Evolutionary conservation across 73 alveolate species (phyloP).

Genomic region (Stentor roeselii): DNA sequence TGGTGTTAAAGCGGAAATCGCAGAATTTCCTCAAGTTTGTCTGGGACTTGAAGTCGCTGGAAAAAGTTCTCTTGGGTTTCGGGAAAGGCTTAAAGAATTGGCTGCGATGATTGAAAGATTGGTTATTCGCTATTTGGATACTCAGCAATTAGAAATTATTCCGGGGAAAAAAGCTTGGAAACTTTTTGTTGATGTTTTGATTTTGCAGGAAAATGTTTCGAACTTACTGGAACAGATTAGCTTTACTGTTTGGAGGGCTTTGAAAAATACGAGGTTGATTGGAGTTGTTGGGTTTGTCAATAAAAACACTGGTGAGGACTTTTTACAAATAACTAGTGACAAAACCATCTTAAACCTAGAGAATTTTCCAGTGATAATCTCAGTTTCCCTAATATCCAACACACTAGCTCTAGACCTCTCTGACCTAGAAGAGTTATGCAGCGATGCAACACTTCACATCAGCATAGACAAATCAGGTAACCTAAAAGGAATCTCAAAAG

Average conservation of each 20-base stretch:
- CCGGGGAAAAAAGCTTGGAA: conserved; percentile 13
- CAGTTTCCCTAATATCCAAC: neutral
- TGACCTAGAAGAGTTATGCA: neutral
- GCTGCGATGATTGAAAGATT: neutral
- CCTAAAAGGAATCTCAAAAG: conserved; percentile 1
- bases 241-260: neutral
- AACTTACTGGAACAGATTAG: conserved; percentile 16
- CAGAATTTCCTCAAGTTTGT: neutral
- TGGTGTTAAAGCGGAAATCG: conserved; percentile 2
- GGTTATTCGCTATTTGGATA: neutral
- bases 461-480: neutral
- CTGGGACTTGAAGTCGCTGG: conserved; percentile 5
- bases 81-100: neutral
- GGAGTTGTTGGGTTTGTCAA: conserved; percentile 7
- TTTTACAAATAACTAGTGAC: neutral
- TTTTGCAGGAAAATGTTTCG: neutral
- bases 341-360: neutral
- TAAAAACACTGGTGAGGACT: conserved; percentile 20
- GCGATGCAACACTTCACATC: neutral
- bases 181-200: conserved; percentile 6
- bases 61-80: neutral
- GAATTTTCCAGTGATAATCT: neutral
- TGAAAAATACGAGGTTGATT: neutral
- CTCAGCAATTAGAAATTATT: neutral
- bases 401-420: neutral